phyloP scores from a whole-genome alignment of 768 basidiomycete species.

The Udeniomyces megalosporus region DNA sequence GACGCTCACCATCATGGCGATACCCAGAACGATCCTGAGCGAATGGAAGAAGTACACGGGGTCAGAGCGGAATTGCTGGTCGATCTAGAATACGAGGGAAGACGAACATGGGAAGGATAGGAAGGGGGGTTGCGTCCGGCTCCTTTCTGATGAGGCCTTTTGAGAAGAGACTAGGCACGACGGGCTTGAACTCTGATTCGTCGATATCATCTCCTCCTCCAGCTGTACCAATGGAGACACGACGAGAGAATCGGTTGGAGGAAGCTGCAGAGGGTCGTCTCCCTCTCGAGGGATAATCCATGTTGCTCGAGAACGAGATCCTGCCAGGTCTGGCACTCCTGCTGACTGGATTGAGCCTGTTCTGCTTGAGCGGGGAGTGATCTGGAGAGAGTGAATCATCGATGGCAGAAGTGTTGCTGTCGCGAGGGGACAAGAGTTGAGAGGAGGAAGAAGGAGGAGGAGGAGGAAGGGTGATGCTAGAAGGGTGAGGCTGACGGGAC shows the following conservation, averaged over 20 bases:
- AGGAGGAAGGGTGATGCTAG: not conserved
- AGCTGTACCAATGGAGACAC: not conserved
- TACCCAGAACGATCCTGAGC: slow-evolving; percentile 82
- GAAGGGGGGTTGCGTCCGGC: slow-evolving; percentile 12
- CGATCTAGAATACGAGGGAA: not conserved
- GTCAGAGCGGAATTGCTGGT: not conserved
- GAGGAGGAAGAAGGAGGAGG: not conserved
- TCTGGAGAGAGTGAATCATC: not conserved
- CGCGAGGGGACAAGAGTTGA: not conserved
- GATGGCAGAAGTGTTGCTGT: not conserved
- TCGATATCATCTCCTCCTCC: not conserved
- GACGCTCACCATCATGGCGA: slow-evolving; percentile 55
- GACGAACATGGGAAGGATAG: not conserved
- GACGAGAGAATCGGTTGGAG: not conserved
- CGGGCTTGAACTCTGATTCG: slow-evolving; percentile 2
- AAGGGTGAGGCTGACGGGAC: not conserved
- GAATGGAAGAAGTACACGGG: not conserved
- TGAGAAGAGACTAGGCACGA: slow-evolving; percentile 3
- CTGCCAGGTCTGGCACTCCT: not conserved
- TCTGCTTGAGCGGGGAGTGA: not conserved
- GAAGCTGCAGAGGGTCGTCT: not conserved
- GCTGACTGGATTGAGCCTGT: too few relatives aligned
- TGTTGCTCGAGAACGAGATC: not conserved
- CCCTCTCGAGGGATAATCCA: not conserved
- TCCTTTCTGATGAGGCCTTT: slow-evolving; percentile 13